Base-by-base conservation (phyloP, 2,329 filamentous ascomycete genomes). In the Leptographium flavum region DNA sequence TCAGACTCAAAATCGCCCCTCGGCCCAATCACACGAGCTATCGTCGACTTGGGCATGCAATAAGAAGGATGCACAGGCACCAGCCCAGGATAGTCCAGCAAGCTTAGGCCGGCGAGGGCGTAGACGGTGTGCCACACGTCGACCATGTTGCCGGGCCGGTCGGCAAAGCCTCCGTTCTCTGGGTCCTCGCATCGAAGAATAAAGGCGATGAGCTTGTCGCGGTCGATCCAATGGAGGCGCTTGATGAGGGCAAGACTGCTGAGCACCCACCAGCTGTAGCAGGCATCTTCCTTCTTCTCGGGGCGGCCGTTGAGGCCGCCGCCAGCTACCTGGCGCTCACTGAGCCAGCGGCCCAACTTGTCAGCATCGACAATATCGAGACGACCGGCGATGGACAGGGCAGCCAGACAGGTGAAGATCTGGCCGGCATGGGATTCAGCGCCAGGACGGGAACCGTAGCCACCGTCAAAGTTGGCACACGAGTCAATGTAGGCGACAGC, bases 191-290 rank as follows among this genome's bases (percentile, higher is more conserved):
- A 94, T 51, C 73, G 73, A 47, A 98, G 65, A 45, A 98, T 95
- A 63, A 94, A 98, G 22, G 64, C 62, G 43, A 79, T 73, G 55
- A 98, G 73, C 58, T 85, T 84, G 47, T 80, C 71, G 42, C 79
- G 75, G 65, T 98, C 86, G 58, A 98, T 93, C 92, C 92, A 98
- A 60, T 95, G 85, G 44, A 87, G 73, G 45, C 81, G 80, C 45
- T 74, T 79, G 53, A 98, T 84, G 73, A 96, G 95, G 39, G 83
- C 81, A 53, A 98, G 67, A 60, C 88, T 94, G 58, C 85, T 90
- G 57, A 90, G 68, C 38, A 96, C 92, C 92, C 92, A 98, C 92
- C 92, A 98, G 60, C 87, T 94, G 65, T 98, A 98, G 66, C 92
- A 98, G 14, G 94, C 90, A 60, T 98, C 92, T 60, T 94, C 90